Percentiles rank a stretch among this genome's conserved stretches.
phyloP scores from a whole-genome alignment of 2,329 filamentous ascomycete species.

The Alternaria viburni region DNA sequence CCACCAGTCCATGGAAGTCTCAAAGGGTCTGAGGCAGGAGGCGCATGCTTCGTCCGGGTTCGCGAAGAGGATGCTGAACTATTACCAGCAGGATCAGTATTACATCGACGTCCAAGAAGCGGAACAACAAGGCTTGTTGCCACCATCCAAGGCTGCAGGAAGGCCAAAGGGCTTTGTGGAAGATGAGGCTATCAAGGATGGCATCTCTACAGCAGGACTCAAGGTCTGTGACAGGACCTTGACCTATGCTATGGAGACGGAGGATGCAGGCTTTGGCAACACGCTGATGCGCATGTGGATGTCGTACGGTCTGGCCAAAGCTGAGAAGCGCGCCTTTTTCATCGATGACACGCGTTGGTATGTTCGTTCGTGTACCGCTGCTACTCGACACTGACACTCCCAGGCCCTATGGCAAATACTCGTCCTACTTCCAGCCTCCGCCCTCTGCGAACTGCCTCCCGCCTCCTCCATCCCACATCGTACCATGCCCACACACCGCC shows the following conservation, averaged over 20 bases:
- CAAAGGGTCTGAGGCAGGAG: conserved; percentile 55
- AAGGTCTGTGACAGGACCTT: conserved; percentile 72
- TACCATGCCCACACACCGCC: conserved; percentile 79
- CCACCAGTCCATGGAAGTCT: conserved; percentile 69
- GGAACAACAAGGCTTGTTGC: conserved; percentile 68
- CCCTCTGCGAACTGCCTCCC: conserved; percentile 70
- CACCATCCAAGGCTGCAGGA: conserved; percentile 50
- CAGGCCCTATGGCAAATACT: conserved; percentile 77
- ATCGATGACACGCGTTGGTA: conserved; percentile 81
- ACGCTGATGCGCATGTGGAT: conserved; percentile 82
- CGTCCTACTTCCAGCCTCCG: conserved; percentile 72
- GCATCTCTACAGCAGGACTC: conserved; percentile 40
- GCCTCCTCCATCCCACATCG: conserved; percentile 75
- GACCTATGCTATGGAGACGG: conserved; percentile 77
- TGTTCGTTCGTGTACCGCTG: conserved; percentile 7
- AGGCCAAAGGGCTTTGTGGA: conserved; percentile 48
- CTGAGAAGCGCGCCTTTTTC: conserved; percentile 79
- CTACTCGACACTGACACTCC: conserved; percentile 18
- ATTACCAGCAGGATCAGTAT: conserved; percentile 69
- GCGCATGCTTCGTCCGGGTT: conserved; percentile 33
- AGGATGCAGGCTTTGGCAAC: conserved; percentile 77
- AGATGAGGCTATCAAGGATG: conserved; percentile 39
- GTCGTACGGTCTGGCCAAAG: conserved; percentile 78
- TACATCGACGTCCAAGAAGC: conserved; percentile 80
- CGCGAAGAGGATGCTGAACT: conserved; percentile 51